These are phyloP conservation scores for Colletotrichum echinochloae DNA, from an alignment of 2,329 filamentous ascomycete genomes.

Conservation along the genomic window DNA sequence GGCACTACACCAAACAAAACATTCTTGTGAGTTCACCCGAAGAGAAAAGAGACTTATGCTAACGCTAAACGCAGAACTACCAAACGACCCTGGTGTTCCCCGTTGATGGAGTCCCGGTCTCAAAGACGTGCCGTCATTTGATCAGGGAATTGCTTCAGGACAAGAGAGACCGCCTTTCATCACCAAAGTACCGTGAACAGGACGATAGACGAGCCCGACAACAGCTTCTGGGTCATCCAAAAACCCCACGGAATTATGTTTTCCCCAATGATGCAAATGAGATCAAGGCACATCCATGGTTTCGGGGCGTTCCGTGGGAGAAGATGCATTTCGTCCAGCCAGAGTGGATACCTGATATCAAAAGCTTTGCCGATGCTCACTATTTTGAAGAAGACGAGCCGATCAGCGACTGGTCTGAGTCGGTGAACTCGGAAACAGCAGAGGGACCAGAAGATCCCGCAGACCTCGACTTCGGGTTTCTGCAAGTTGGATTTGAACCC, in stretches of 20 bases:
- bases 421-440: slow-evolving; percentile 43
- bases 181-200: slow-evolving; percentile 48
- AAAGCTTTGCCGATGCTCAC: slow-evolving; percentile 77
- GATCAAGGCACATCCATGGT: slow-evolving; percentile 91
- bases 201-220: slow-evolving; percentile 29
- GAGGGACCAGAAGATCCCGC: slow-evolving; percentile 2
- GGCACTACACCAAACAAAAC: slow-evolving; percentile 86
- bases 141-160: slow-evolving; percentile 79
- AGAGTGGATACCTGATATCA: slow-evolving; percentile 83
- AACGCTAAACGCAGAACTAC: slow-evolving; percentile 67
- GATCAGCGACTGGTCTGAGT: slow-evolving; percentile 72
- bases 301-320: slow-evolving; percentile 82
- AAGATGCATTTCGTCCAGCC: slow-evolving; percentile 77
- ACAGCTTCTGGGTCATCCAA: slow-evolving; percentile 31
- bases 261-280: slow-evolving; percentile 88
- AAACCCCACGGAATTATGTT: slow-evolving; percentile 68
- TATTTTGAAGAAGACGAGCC: slow-evolving; percentile 90
- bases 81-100: slow-evolving; percentile 79
- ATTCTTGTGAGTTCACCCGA: slow-evolving; percentile 72
- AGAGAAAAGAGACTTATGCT: background rate
- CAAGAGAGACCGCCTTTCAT: slow-evolving; percentile 81
- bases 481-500: background rate
- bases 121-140: slow-evolving; percentile 79
- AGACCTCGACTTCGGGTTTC: background rate
- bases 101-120: slow-evolving; percentile 68